These are phyloP conservation scores for Aspergillus fructus DNA, from an alignment of 2,329 filamentous ascomycete species.

Conservation along the genomic window DNA sequence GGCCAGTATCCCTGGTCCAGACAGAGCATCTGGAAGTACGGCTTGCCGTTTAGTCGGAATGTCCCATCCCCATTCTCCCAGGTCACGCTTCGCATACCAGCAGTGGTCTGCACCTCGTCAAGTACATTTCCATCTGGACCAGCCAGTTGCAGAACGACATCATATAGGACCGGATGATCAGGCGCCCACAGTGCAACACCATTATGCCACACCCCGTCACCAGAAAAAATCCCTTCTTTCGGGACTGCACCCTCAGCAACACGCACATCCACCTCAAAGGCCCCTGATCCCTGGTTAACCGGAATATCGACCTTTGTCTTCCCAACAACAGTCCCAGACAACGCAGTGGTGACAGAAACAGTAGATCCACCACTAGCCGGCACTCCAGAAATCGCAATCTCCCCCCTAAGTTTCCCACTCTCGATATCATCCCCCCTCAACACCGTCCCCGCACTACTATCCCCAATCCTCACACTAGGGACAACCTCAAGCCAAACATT, in stretches of 20 bases:
- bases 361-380: too few species aligned
- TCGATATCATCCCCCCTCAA: slow-evolving; percentile 57
- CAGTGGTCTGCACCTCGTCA: slow-evolving; percentile 60
- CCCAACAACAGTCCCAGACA: slow-evolving; percentile 51
- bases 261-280: not conserved
- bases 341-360: slow-evolving; percentile 52
- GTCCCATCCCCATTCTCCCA: slow-evolving; percentile 60
- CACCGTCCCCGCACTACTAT: slow-evolving; percentile 61
- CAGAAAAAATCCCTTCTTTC: not conserved
- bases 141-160: slow-evolving; percentile 56
- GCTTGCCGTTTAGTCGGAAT: slow-evolving; percentile 65
- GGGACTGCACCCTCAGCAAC: not conserved
- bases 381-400: slow-evolving; percentile 41
- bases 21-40: slow-evolving; percentile 66
- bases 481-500: slow-evolving; percentile 67
- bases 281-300: not conserved
- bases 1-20: slow-evolving; percentile 73
- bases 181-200: slow-evolving; percentile 69
- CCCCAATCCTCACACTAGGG: slow-evolving; percentile 52
- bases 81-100: slow-evolving; percentile 60
- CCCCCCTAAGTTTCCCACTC: slow-evolving; percentile 51
- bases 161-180: slow-evolving; percentile 62
- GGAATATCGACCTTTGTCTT: slow-evolving; percentile 37
- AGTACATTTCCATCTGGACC: slow-evolving; percentile 27
- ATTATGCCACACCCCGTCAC: slow-evolving; percentile 38